Evolutionary conservation across 208 protist species (phyloP).

Genomic region (Trypanosoma boissoni): DNA sequence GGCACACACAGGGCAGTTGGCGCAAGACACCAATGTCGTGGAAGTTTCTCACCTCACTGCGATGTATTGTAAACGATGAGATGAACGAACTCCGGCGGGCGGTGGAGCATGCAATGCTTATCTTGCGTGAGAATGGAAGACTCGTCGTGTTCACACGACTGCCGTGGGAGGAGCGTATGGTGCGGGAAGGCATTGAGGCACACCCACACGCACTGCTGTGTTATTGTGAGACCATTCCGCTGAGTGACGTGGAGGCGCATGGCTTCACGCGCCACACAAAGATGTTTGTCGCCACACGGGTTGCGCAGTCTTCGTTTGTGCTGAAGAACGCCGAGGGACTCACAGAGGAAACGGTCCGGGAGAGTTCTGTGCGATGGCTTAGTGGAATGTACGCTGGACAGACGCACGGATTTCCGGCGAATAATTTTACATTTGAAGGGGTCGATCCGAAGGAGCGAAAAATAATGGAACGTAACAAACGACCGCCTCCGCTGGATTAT

Average conservation of each 20-base stretch:
- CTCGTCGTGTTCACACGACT: constrained; percentile 74
- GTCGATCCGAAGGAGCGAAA: constrained; percentile 49
- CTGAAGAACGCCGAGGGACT: constrained; percentile 66
- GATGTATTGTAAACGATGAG: constrained; percentile 84
- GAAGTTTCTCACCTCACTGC: constrained; percentile 78
- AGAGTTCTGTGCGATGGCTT: constrained; percentile 79
- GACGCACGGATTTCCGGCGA: constrained; percentile 80
- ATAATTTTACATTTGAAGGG: constrained; percentile 84
- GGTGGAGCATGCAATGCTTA: constrained; percentile 60
- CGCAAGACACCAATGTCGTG: constrained; percentile 81
- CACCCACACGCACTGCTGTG: constrained; percentile 81
- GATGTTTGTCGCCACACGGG: constrained; percentile 73
- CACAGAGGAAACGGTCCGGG: constrained; percentile 57
- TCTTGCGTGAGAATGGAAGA: constrained; percentile 69
- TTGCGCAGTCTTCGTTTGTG: constrained; percentile 52
- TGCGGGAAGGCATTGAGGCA: constrained; percentile 41
- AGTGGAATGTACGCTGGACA: constrained; percentile 72
- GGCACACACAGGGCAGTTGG: constrained; percentile 52
- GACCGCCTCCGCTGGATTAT: constrained; percentile 56
- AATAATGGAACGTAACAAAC: constrained; percentile 35
- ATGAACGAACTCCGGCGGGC: constrained; percentile 61
- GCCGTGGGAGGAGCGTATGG: constrained; percentile 77
- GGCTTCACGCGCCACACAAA: constrained; percentile 79
- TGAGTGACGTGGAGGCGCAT: constrained; percentile 56
- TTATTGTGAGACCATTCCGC: constrained; percentile 62